Base-by-base conservation (phyloP, 768 basidiomycete species). In the Phylloporus sp. region DNA sequence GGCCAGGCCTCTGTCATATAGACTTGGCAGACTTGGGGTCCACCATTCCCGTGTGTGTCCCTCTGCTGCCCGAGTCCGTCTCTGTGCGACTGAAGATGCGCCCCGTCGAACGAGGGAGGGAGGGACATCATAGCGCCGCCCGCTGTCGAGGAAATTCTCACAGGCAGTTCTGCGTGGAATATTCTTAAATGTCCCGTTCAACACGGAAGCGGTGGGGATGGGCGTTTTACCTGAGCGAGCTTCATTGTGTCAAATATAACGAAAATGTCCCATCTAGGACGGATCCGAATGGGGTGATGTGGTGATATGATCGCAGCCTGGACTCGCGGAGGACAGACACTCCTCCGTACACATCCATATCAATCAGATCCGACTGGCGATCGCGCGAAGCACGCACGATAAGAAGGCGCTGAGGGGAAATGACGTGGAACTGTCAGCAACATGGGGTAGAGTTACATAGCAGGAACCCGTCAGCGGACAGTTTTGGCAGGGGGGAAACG, bases 401-500 rank as follows among this genome's bases (percentile, higher is more conserved):
- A 58, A 55, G 46, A 51, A 48, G 39, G 37, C 26, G 26, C 23
- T 29, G 43, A 44, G 24, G 36, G 42, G 39, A 32, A 28, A 50
- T 61, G 59, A 60, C 48, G 60, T 60, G 48, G 27, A 58, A 39
- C 32, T 50, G 58, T 57, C 58, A 60, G 6, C 28, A 11, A 17
- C 28, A 40, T 42, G 47, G 50, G 47, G 32, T 20, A 28, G 40
- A 11, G 26, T n/a, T n/a, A n/a, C n/a, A n/a, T 27, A 11, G 35
- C 22, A 49, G 27, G 46, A 43, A 48, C 38, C 10, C 39, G 42
- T 32, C 26, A 31, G 34, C 13, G 23, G 22, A 33, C 44, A 9
- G 18, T 31, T 46, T 58, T 39, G 44, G n/a, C n/a, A n/a, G n/a
- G 38, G 15, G 40, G 23, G 31, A 18, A 9, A 32, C 14, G 44